Conservation (phyloP, 495 filamentous ascomycete genomes). For the Bacidia rubella region DNA sequence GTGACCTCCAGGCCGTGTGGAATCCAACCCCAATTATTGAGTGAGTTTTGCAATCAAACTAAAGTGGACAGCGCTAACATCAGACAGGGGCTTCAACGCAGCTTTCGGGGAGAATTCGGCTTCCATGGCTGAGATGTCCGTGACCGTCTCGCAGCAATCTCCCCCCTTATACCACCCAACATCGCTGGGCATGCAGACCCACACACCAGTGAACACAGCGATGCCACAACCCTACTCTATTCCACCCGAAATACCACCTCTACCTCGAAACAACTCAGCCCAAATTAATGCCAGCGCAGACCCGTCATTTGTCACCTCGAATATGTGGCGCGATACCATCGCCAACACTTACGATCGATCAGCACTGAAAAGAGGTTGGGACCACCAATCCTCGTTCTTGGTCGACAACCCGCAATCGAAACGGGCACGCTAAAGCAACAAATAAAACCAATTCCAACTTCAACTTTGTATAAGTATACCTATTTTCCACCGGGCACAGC, state of each 20-base stretch:
- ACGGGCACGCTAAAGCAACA: conserved; percentile 10
- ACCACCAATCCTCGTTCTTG: conserved; percentile 18
- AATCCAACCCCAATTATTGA: conserved; percentile 89
- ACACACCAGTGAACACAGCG: conserved; percentile 21
- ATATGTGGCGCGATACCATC: conserved; percentile 94
- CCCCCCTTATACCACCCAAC: conserved; percentile 30
- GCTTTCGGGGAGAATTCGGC: conserved; percentile 60
- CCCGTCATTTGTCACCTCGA: conserved; percentile 68
- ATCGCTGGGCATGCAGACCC: conserved; percentile 17
- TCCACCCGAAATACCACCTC: conserved; percentile 10
- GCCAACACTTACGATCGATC: conserved; percentile 72
- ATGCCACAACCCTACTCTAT: conserved; percentile 12
- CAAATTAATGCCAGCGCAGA: conserved; percentile 42
- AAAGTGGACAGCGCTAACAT: conserved; percentile 19
- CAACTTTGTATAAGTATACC: conserved; percentile 1
- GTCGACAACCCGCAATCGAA: conserved; percentile 10
- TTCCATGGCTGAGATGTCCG: conserved; percentile 4
- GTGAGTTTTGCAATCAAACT: conserved; percentile 39
- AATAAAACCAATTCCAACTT: background rate
- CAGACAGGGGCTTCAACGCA: conserved; percentile 70
- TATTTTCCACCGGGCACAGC: no score
- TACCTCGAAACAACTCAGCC: conserved; percentile 34
- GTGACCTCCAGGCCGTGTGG: conserved; percentile 60
- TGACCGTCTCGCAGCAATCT: conserved; percentile 24
- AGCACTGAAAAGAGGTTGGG: conserved; percentile 65